These are phyloP conservation scores for Candida sithepensis DNA, from an alignment of 805 yeast genomes.

Conservation along the genomic window DNA sequence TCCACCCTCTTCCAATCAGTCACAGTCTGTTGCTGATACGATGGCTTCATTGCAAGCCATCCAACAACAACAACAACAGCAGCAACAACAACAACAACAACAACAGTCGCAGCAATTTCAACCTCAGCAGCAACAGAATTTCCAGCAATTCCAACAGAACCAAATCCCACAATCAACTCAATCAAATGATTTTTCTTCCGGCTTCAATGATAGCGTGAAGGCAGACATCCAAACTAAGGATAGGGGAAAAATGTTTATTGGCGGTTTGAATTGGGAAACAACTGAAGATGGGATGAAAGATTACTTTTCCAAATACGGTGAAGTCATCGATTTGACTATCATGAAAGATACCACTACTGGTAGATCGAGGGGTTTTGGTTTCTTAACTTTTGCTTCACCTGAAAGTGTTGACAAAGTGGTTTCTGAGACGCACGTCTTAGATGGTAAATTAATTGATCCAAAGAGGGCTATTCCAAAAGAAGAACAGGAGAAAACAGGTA, in stretches of 20 bases:
- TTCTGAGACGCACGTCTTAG: slow-evolving; percentile 80
- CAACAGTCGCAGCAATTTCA: slow-evolving; percentile 7
- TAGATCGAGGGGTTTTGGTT: slow-evolving; percentile 92
- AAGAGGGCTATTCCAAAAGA: slow-evolving; percentile 96
- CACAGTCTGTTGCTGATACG: not conserved
- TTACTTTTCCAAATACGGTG: slow-evolving; percentile 86
- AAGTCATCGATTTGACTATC: slow-evolving; percentile 79
- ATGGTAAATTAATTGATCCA: slow-evolving; percentile 96
- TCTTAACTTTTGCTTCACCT: slow-evolving; percentile 81
- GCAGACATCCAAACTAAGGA: slow-evolving; percentile 58
- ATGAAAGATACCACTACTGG: slow-evolving; percentile 90
- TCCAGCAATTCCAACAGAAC: slow-evolving; percentile 16
- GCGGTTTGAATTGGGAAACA: slow-evolving; percentile 98
- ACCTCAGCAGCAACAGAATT: slow-evolving; percentile 16
- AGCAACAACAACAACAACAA: slow-evolving; percentile 8
- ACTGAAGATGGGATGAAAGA: slow-evolving; percentile 80
- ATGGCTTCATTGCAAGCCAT: slow-evolving; percentile 31
- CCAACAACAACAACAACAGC: slow-evolving; percentile 19
- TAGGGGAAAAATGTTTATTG: slow-evolving; percentile 89
- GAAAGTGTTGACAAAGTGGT: slow-evolving; percentile 82
- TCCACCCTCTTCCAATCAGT: slow-evolving; percentile 7
- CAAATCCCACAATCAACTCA: slow-evolving; percentile 14
- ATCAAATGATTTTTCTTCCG: slow-evolving; percentile 6
- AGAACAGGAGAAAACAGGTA: slow-evolving; percentile 95
- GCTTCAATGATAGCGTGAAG: slow-evolving; percentile 30